Conservation (phyloP, 2,329 filamentous ascomycete genomes). For the Plenodomus biglobosus region DNA sequence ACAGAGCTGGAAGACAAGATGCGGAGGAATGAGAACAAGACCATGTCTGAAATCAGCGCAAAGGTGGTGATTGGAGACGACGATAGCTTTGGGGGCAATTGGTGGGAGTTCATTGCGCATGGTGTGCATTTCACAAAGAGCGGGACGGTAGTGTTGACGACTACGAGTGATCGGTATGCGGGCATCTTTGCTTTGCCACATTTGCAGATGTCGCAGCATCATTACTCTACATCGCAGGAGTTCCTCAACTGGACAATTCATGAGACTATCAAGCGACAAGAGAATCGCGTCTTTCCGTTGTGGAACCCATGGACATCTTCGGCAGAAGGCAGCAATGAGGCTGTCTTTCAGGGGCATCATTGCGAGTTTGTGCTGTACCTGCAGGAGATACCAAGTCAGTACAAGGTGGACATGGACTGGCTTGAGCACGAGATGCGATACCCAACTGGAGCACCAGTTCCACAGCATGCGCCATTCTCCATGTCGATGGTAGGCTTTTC, state of each 20-base stretch:
- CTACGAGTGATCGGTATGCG: constrained; percentile 84
- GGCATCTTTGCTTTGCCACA: constrained; percentile 89
- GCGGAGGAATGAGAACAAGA: constrained; percentile 37
- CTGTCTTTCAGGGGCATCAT: constrained; percentile 68
- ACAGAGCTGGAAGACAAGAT: constrained; percentile 54
- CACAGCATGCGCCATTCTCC: constrained; percentile 53
- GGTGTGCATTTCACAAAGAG: constrained; percentile 85
- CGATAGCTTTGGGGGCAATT: constrained; percentile 64
- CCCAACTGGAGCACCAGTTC: constrained; percentile 59
- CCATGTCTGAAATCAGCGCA: constrained; percentile 68
- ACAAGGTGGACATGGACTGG: constrained; percentile 47
- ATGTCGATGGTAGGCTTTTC: constrained; percentile 66
- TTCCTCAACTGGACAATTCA: constrained; percentile 74
- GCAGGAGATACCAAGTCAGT: constrained; percentile 58
- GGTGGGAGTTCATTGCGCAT: constrained; percentile 77
- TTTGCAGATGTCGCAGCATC: constrained; percentile 63
- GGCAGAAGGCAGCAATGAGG: constrained; percentile 58
- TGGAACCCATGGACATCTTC: constrained; percentile 76
- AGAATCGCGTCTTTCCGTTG: constrained; percentile 55
- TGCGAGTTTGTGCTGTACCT: constrained; percentile 90
- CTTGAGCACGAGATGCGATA: constrained; percentile 62
- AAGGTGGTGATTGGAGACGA: constrained; percentile 73
- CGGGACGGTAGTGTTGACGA: constrained; percentile 78
- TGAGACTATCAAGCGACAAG: constrained; percentile 66
- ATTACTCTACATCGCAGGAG: constrained; percentile 51